phyloP scores from a whole-genome alignment of 2,329 filamentous ascomycete genomes.

The Xenoacremonium recifei region DNA sequence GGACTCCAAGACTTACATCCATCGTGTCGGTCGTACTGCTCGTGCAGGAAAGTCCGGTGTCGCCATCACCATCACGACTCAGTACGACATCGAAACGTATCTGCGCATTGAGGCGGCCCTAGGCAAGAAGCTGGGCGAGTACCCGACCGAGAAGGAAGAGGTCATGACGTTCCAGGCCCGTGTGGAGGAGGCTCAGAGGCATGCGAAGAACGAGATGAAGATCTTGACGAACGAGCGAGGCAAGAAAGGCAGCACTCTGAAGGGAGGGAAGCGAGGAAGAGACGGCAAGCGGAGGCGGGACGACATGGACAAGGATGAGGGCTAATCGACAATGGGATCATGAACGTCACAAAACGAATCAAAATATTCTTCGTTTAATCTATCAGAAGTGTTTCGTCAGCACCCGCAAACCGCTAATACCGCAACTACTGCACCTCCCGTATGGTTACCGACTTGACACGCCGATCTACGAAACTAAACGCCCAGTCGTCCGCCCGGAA shows the following conservation, averaged over 20 bases:
- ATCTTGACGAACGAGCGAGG: conserved; percentile 68
- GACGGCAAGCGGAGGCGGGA: conserved; percentile 46
- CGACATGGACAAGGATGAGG: conserved; percentile 76
- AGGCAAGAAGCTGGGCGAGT: conserved; percentile 71
- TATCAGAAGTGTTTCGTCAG: no score
- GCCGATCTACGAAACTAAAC: not conserved
- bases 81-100: conserved; percentile 83
- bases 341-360: not conserved
- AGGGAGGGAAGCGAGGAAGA: conserved; percentile 39
- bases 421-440: conserved; percentile 4
- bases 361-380: not conserved
- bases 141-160: conserved; percentile 73
- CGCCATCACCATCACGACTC: conserved; percentile 78
- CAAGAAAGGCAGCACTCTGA: conserved; percentile 46
- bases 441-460: conserved; percentile 4
- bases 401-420: not conserved
- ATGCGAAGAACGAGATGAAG: conserved; percentile 81
- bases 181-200: conserved; percentile 79
- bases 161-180: conserved; percentile 77
- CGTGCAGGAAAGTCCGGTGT: conserved; percentile 82
- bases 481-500: conserved; percentile 6
- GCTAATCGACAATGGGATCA: conserved; percentile 42
- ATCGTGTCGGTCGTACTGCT: conserved; percentile 84
- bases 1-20: conserved; percentile 88
- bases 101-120: conserved; percentile 79